Percentiles rank a stretch among this genome's conserved stretches.
Evolutionary conservation across 2,329 filamentous ascomycete species (phyloP).

Genomic region (Pseudogymnoascus sp.): DNA sequence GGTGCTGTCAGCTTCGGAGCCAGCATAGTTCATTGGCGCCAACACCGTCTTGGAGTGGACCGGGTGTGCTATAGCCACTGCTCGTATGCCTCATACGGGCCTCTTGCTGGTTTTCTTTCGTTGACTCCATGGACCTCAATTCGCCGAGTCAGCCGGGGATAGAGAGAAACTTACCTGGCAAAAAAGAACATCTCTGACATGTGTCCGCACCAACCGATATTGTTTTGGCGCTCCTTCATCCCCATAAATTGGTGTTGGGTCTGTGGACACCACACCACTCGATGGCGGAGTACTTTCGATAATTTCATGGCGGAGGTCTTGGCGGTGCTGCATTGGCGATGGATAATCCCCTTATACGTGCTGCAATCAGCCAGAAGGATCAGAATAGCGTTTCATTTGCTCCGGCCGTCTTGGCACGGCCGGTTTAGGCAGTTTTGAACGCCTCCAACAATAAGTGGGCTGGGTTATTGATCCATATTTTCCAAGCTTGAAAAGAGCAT

Average conservation of each 20-base stretch:
- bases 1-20: background rate
- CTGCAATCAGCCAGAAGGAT: background rate
- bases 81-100: background rate
- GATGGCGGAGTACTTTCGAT: background rate
- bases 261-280: background rate
- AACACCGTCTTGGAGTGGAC: background rate
- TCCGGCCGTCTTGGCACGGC: background rate
- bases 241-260: background rate
- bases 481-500: background rate
- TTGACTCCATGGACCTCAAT: background rate
- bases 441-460: background rate
- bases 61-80: background rate
- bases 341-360: background rate
- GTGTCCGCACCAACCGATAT: background rate
- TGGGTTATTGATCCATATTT: background rate
- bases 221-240: background rate
- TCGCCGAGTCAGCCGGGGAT: background rate
- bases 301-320: background rate
- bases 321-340: background rate
- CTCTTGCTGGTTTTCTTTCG: background rate
- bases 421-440: background rate
- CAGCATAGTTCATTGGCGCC: background rate
- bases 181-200: background rate
- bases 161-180: background rate
- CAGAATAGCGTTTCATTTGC: background rate